These are phyloP conservation scores for Cerioporus squamosus DNA, from an alignment of 1,284 basidiomycete species.

Conservation along the genomic window DNA sequence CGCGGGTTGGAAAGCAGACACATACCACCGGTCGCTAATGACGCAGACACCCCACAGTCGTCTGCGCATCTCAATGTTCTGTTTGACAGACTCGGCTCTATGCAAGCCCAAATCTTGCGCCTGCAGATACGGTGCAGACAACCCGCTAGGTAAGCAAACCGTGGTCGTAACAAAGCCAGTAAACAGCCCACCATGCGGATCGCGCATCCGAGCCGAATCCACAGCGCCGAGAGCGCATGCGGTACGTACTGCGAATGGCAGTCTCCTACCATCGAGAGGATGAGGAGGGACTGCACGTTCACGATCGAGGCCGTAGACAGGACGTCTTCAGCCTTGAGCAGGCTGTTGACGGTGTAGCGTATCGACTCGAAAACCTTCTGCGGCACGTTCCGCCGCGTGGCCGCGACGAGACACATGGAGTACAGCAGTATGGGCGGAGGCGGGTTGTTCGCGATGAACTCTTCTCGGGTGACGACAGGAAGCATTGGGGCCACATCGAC, in stretches of 20 bases:
- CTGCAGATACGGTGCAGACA: conserved; percentile 42
- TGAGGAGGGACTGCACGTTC: conserved; percentile 89
- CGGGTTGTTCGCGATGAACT: conserved; percentile 79
- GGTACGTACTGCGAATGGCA: conserved; percentile 82
- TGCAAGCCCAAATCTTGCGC: conserved; percentile 94
- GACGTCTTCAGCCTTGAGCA: conserved; percentile 90
- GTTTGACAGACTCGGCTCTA: conserved; percentile 80
- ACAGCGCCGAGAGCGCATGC: conserved; percentile 75
- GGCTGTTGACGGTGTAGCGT: conserved; percentile 81
- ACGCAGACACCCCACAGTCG: conserved; percentile 92
- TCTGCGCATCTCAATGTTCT: conserved; percentile 80
- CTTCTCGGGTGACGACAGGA: conserved; percentile 85
- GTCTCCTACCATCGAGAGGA: conserved; percentile 81
- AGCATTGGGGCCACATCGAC: conserved; percentile 83
- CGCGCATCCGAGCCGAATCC: conserved; percentile 78
- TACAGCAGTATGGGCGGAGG: conserved; percentile 87
- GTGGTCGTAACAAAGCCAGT: conserved; percentile 18
- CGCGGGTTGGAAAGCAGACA: conserved; percentile 10
- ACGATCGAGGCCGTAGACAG: conserved; percentile 85
- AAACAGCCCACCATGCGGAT: conserved; percentile 77
- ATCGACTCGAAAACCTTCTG: conserved; percentile 85
- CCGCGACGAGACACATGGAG: conserved; percentile 90
- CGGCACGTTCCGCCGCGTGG: conserved; percentile 83
- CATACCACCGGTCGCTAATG: conserved; percentile 89
- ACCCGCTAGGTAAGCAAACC: conserved; percentile 19